A percentile compares a stretch with the other conserved stretches of the same genome.
Evolutionary conservation across 768 basidiomycete species (phyloP).

Genomic region (Kwoniella dejecticola): DNA sequence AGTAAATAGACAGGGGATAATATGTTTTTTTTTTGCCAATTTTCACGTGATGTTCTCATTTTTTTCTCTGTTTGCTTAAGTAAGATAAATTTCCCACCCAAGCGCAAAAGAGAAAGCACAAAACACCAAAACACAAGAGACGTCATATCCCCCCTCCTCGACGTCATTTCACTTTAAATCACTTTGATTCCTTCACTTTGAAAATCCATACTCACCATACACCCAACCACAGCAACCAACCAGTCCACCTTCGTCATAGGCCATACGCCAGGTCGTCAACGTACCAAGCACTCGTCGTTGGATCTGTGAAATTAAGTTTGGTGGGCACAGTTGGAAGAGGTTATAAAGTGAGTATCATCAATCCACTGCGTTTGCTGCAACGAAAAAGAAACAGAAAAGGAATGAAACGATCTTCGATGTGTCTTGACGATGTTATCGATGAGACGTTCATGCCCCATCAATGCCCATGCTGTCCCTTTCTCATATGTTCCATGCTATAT

Average conservation of each 20-base stretch:
- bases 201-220: not conserved
- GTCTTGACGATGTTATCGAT: too few species aligned
- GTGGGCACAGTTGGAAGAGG: too few species aligned
- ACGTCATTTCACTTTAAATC: constrained; percentile 14
- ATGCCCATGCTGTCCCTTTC: too few species aligned
- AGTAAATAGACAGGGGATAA: not conserved
- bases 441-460: too few species aligned
- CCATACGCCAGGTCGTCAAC: not conserved
- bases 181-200: not conserved
- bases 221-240: not conserved
- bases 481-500: too few species aligned
- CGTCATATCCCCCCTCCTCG: constrained; percentile 10
- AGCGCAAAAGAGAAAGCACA: not conserved
- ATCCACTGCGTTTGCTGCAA: too few species aligned
- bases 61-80: constrained; percentile 7
- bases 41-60: not conserved
- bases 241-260: not conserved
- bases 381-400: too few species aligned
- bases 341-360: too few species aligned
- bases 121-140: not conserved
- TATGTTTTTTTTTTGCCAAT: not conserved
- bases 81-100: not conserved
- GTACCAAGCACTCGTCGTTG: not conserved
- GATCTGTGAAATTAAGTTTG: too few species aligned
- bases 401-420: too few species aligned